A percentile compares a stretch with the other conserved stretches of the same genome.
Evolutionary conservation across 805 yeast species (phyloP).

Genomic region (Barnettozyma sp.): DNA sequence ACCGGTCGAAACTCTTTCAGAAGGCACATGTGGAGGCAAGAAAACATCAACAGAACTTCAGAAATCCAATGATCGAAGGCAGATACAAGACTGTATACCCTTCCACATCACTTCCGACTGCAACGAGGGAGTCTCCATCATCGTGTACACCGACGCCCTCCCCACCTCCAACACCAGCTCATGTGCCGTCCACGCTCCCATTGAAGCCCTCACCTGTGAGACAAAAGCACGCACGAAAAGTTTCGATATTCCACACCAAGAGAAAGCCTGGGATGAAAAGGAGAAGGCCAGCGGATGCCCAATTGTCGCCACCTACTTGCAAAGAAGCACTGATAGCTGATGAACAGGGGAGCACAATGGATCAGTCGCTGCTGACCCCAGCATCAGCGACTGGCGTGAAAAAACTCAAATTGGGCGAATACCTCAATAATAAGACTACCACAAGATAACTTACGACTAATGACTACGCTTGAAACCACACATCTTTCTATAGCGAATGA

Average conservation of each 20-base stretch:
- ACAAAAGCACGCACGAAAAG: background rate
- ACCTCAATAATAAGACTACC: slow-evolving; percentile 3
- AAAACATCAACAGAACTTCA: slow-evolving; percentile 15
- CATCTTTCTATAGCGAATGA: background rate
- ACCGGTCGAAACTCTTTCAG: slow-evolving; percentile 22
- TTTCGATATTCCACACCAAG: slow-evolving; percentile 6
- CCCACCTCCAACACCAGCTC: background rate
- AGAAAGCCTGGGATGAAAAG: slow-evolving; percentile 1
- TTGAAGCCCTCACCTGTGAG: slow-evolving; percentile 1
- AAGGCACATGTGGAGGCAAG: slow-evolving; percentile 21
- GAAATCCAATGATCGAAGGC: slow-evolving; percentile 14
- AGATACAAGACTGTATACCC: no score
- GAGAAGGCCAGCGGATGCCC: background rate
- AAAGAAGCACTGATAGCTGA: no score
- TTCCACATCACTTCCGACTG: no score
- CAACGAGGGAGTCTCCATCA: no score
- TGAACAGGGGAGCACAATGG: no score
- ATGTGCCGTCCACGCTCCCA: background rate
- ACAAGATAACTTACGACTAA: background rate
- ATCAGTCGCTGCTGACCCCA: no score
- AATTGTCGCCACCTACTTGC: no score
- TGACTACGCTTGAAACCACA: background rate
- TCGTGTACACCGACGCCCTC: slow-evolving; percentile 1
- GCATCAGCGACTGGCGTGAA: background rate
- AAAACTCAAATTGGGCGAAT: slow-evolving; percentile 5